A percentile compares a stretch with the other conserved stretches of the same genome.
Conservation (phyloP, 1,139 yeast species). For the Pichia sp. region DNA sequence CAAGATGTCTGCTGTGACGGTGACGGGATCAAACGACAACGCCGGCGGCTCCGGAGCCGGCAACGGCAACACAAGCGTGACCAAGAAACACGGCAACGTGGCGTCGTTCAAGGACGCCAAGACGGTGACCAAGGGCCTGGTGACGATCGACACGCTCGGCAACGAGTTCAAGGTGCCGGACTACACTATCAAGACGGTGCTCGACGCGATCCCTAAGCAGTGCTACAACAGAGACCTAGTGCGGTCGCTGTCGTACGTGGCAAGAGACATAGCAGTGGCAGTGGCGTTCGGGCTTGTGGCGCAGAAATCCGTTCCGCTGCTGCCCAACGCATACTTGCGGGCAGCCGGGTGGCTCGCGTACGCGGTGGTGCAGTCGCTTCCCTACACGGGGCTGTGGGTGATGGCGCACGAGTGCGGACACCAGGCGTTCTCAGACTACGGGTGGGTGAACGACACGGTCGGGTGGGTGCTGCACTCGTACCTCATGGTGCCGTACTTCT, state of each 20-base stretch:
- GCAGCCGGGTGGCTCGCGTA: slow-evolving; percentile 48
- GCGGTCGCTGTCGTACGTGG: slow-evolving; percentile 51
- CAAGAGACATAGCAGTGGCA: slow-evolving; percentile 50
- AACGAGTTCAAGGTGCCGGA: slow-evolving; percentile 59
- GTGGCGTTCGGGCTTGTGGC: slow-evolving; percentile 43
- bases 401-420: slow-evolving; percentile 92
- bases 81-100: not conserved
- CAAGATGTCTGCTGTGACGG: slow-evolving; percentile 29
- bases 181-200: slow-evolving; percentile 56
- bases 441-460: slow-evolving; percentile 62
- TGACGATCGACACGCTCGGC: slow-evolving; percentile 47
- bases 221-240: slow-evolving; percentile 54
- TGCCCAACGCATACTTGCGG: slow-evolving; percentile 44
- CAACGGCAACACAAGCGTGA: not conserved
- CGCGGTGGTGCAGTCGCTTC: slow-evolving; percentile 41
- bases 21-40: slow-evolving; percentile 25
- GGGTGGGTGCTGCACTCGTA: slow-evolving; percentile 84
- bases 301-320: slow-evolving; percentile 45
- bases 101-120: slow-evolving; percentile 9
- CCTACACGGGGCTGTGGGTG: slow-evolving; percentile 79
- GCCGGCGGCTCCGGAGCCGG: not conserved
- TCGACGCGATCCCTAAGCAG: slow-evolving; percentile 56
- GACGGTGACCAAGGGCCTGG: slow-evolving; percentile 23
- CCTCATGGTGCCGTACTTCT: slow-evolving; percentile 75
- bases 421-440: slow-evolving; percentile 74